Evolutionary conservation across 257 asterid genomes (phyloP).

Genomic region (Gardenia jasminoides): DNA sequence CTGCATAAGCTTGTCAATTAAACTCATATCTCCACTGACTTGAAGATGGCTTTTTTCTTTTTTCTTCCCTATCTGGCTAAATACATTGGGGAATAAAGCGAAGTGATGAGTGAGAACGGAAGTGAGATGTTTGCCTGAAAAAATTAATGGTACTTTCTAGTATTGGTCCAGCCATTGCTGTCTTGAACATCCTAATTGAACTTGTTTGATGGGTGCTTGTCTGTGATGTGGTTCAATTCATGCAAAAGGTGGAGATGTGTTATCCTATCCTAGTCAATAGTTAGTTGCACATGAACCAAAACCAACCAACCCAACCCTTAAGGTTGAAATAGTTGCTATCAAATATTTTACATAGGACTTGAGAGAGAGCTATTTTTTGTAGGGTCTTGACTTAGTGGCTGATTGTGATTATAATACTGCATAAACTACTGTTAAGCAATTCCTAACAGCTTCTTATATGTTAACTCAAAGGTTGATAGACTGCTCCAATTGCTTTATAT

Average conservation of each 20-base stretch:
- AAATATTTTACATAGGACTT: neutral
- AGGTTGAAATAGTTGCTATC: neutral
- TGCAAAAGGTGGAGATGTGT: neutral
- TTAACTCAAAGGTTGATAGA: neutral
- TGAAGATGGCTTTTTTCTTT: neutral
- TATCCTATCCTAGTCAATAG: neutral
- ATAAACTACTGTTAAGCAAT: neutral
- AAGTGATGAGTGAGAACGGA: neutral
- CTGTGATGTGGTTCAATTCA: neutral
- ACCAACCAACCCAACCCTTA: neutral
- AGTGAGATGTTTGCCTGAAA: neutral
- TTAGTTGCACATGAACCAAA: conserved; percentile 1
- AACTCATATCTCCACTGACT: neutral
- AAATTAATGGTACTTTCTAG: neutral
- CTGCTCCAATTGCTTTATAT: neutral
- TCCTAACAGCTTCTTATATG: neutral
- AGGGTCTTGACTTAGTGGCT: neutral
- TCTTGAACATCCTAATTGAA: conserved; percentile 3
- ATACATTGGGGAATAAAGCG: neutral
- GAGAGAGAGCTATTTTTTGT: neutral
- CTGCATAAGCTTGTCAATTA: neutral
- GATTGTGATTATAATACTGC: neutral
- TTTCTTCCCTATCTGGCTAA: neutral
- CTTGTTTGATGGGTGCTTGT: neutral
- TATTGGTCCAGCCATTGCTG: neutral